Evolutionary conservation across 1,284 basidiomycete species (phyloP).

Genomic region (Trametes versicolor): DNA sequence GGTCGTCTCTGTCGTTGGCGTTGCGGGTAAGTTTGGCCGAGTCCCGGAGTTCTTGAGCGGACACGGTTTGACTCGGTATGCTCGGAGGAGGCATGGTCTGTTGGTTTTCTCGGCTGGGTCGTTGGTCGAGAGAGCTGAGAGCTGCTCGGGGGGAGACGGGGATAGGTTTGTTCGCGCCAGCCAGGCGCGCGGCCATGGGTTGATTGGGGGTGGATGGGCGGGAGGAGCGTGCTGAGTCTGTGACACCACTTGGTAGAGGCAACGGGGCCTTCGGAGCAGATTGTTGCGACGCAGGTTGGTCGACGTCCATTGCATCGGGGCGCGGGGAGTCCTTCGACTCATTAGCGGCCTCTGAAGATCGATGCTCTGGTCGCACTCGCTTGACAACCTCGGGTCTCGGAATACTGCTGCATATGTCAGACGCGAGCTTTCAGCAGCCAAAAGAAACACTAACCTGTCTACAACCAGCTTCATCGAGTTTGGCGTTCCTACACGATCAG

Average conservation of each 20-base stretch:
- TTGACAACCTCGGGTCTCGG: conserved; percentile 82
- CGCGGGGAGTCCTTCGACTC: conserved; percentile 30
- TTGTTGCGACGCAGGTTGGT: conserved; percentile 33
- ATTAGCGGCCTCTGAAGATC: conserved; percentile 37
- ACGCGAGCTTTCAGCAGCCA: background rate
- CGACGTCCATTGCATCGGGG: conserved; percentile 54
- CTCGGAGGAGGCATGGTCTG: conserved; percentile 79
- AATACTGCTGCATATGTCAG: conserved; percentile 54
- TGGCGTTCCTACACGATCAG: conserved; percentile 36
- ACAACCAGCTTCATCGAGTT: conserved; percentile 64
- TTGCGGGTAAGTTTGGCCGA: conserved; percentile 70
- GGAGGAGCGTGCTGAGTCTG: conserved; percentile 36
- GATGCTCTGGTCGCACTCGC: conserved; percentile 65
- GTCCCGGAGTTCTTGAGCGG: conserved; percentile 83
- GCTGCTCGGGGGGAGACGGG: conserved; percentile 52
- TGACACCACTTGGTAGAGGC: conserved; percentile 20
- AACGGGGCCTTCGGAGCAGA: conserved; percentile 13
- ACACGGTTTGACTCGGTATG: conserved; percentile 80
- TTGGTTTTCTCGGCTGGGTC: conserved; percentile 46
- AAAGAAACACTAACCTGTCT: conserved; percentile 59
- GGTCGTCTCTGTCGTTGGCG: conserved; percentile 36
- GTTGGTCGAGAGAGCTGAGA: conserved; percentile 38
- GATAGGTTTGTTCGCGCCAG: conserved; percentile 48
- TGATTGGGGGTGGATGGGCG: conserved; percentile 41
- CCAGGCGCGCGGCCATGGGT: conserved; percentile 29